These are phyloP conservation scores for Macrophomina pseudophaseolina DNA, from an alignment of 2,329 filamentous ascomycete genomes.

Conservation along the genomic window DNA sequence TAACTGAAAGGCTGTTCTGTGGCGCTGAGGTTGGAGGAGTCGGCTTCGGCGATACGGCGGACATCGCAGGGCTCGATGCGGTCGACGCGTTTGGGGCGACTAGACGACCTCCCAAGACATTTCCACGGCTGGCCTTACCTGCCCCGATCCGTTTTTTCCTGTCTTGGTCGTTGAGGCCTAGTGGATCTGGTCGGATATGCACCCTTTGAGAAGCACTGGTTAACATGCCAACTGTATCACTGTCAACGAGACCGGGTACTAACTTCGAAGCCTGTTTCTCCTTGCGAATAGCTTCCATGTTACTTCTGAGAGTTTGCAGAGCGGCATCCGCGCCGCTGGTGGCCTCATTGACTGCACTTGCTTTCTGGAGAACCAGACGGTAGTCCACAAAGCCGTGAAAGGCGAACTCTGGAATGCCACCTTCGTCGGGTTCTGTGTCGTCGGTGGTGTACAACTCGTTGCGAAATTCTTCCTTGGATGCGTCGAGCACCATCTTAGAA, in stretches of 20 bases:
- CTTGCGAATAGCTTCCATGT: constrained; percentile 63
- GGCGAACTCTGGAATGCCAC: constrained; percentile 54
- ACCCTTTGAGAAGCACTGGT: constrained; percentile 34
- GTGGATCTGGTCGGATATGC: constrained; percentile 33
- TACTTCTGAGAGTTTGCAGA: constrained; percentile 63
- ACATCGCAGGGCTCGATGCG: constrained; percentile 19
- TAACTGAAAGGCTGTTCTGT: not conserved
- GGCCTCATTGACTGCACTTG: constrained; percentile 52
- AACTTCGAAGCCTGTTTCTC: constrained; percentile 66
- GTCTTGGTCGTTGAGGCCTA: not conserved
- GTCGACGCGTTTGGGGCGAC: constrained; percentile 2
- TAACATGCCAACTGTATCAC: constrained; percentile 32
- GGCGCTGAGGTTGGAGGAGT: constrained; percentile 49
- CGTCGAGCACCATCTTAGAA: constrained; percentile 60
- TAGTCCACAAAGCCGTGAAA: constrained; percentile 65
- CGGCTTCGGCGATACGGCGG: constrained; percentile 21
- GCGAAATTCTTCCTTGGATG: constrained; percentile 58
- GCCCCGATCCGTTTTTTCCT: not conserved
- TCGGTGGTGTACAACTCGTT: constrained; percentile 62
- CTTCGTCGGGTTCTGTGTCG: constrained; percentile 46
- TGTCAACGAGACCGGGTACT: constrained; percentile 31
- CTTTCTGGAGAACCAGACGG: constrained; percentile 59
- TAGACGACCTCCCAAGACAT: constrained; percentile 14
- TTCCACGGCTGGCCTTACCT: constrained; percentile 6
- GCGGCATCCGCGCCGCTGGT: constrained; percentile 64